Base-by-base conservation (phyloP, 495 filamentous ascomycete species). In the Tirmania nivea region DNA sequence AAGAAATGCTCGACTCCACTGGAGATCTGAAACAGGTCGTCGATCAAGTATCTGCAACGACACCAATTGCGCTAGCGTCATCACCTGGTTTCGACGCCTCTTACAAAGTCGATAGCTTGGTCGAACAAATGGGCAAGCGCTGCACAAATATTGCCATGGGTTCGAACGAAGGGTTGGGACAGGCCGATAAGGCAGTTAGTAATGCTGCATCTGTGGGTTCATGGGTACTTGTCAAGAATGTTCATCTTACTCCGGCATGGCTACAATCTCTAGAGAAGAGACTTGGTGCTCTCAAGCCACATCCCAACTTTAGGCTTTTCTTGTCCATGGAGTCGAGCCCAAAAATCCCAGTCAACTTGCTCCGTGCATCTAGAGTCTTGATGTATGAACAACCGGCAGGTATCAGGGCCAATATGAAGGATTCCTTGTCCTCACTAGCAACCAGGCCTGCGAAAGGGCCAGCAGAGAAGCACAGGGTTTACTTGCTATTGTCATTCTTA, bases 111-210 rank as follows among this genome's bases (percentile, higher is more conserved):
- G 89, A 96, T 63, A 85, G 80, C 51, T 73, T 96, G 20, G 90
- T 96, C 20, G 86, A 94, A 65, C 77, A 81, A 57, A 81, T 75
- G 65, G 73, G 77, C 52, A 78, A 79, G 34, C 81, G 74, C 34
- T 99, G 90, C 70, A 86, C 86, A 36, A 94, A 94, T 66, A 94
- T 96, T 64, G 90, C 90, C 59, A 99, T 99, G 90, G 90, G 90
- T 59, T 96, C 90, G 16, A 90, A 86, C 59, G 90, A 99, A 70
- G 84, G 86, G 63, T 71, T 88, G 12, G 78, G 86, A 56, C 89
- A 78, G 53, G 90, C 90, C 34, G 92, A 96, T 70, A 92, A 94
- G 67, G 90, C 90, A 20, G 85, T 99, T 63, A 81, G 76, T 72
- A 88, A 86, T 64, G 90, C 90, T 14, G 89, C 92, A 8, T 83